Conservation (phyloP, 2,329 filamentous ascomycete species). For the Cryphonectria carpinicola region DNA sequence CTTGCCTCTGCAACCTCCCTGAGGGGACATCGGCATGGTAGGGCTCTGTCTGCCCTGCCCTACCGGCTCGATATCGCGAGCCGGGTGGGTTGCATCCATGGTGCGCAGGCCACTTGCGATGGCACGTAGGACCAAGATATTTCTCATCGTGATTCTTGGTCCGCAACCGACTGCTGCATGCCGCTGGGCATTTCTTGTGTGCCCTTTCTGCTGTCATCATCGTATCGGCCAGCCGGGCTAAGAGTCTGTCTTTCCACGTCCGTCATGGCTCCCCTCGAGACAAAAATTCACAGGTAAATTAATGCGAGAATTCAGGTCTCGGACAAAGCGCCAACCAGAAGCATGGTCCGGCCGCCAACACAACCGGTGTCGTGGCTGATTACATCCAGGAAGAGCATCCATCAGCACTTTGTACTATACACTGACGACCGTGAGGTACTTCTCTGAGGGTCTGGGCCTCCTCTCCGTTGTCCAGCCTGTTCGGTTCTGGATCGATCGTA, state of each 20-base stretch:
- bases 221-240: neutral
- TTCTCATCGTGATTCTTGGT: neutral
- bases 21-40: slow-evolving; percentile 5
- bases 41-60: slow-evolving; percentile 13
- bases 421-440: neutral
- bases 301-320: neutral
- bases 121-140: neutral
- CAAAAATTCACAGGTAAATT: neutral
- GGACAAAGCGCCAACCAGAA: slow-evolving; percentile 2
- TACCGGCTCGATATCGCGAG: slow-evolving; percentile 7
- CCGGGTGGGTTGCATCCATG: neutral
- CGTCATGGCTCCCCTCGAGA: neutral
- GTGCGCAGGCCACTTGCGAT: neutral
- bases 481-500: slow-evolving; percentile 19
- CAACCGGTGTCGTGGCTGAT: slow-evolving; percentile 7
- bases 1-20: slow-evolving; percentile 17
- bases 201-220: neutral
- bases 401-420: slow-evolving; percentile 20
- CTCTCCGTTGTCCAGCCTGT: slow-evolving; percentile 19
- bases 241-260: neutral
- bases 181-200: neutral
- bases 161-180: neutral
- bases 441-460: slow-evolving; percentile 8
- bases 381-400: slow-evolving; percentile 9
- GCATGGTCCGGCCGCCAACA: slow-evolving; percentile 17